phyloP scores from a whole-genome alignment of 129 eudicot genomes.

The Chrysanthemum lavandulifolium region DNA sequence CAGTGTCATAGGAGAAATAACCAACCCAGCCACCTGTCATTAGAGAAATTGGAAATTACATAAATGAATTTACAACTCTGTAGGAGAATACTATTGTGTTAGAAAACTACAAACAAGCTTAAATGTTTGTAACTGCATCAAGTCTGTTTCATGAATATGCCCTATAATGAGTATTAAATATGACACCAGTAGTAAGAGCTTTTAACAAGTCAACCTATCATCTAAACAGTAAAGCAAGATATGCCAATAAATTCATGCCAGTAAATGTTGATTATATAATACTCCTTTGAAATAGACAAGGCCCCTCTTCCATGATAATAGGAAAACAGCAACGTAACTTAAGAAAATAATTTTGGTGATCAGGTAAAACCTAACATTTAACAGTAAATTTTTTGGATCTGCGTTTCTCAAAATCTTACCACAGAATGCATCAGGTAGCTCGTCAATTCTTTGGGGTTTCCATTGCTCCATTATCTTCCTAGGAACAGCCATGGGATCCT shows the following conservation, averaged over 20 bases:
- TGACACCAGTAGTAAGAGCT: not conserved
- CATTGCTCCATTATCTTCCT: constrained; percentile 89
- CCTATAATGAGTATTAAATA: constrained; percentile 8
- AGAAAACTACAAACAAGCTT: constrained; percentile 37
- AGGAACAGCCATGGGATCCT: constrained; percentile 95
- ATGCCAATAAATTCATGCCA: not conserved
- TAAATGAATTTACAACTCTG: not conserved
- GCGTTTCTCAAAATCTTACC: constrained; percentile 43
- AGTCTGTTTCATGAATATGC: not conserved
- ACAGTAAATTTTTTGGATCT: too few species aligned
- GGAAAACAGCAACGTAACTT: not conserved
- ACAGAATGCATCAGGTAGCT: constrained; percentile 95
- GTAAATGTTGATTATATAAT: not conserved
- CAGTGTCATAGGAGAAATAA: constrained; percentile 96
- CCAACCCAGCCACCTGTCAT: constrained; percentile 99
- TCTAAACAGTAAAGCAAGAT: not conserved
- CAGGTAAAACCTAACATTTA: not conserved
- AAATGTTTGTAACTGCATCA: constrained; percentile 31
- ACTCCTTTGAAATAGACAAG: not conserved
- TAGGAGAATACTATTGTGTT: not conserved
- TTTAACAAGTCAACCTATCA: not conserved
- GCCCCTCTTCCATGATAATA: constrained; percentile 13
- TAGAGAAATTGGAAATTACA: not conserved
- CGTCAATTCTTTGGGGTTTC: constrained; percentile 86
- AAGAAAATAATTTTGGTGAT: not conserved